Evolutionary conservation across 2,329 filamentous ascomycete species (phyloP), one percentile per base, ranked within the genome.

Genomic region (Neopestalotiopsis sp.): DNA sequence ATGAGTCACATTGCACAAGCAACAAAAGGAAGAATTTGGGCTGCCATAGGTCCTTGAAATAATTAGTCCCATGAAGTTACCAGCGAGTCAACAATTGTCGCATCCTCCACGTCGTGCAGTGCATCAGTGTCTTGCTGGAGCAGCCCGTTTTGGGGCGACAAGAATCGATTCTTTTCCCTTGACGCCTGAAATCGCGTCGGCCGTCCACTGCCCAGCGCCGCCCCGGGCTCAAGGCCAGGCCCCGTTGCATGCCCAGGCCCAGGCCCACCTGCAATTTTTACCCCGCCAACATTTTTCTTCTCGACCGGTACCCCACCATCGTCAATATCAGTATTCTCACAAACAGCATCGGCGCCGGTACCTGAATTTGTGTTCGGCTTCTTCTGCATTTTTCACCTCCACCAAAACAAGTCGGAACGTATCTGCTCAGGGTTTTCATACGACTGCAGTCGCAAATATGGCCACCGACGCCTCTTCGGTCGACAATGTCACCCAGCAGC

Each of bases 401-500:
- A n/a, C 42, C 5, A 42, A 17, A 12, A 49, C 49, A 65, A 49
- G 24, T 20, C 42, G 24, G 14, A 56, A 24, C 52, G 59, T 49
- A 13, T 49, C n/a, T 28, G 28, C 2, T 34, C 24, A 38, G 13
- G 12, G n/a, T 9, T 30, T n/a, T 28, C 56, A 52, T 52, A 52
- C 20, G 14, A 20, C 12, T 56, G 20, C 57, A 38, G 57, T 20
- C 61, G 64, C 56, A 57, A 70, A 42, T 56, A 76, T 76, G 74
- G 71, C 75, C 45, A 67, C 70, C 42, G 68, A 71, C 60, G 65
- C 70, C 59, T 60, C 34, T 38, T 38, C 74, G 24, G 71, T 73
- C 57, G 70, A 68, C 60, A 67, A 73, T 68, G 73, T 76, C 67
- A 67, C 72, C 65, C 68, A 74, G 58, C 71, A 74, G 70, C 69